phyloP scores from a whole-genome alignment of 176 grass and related monocot genomes.

The Raddia distichophylla region DNA sequence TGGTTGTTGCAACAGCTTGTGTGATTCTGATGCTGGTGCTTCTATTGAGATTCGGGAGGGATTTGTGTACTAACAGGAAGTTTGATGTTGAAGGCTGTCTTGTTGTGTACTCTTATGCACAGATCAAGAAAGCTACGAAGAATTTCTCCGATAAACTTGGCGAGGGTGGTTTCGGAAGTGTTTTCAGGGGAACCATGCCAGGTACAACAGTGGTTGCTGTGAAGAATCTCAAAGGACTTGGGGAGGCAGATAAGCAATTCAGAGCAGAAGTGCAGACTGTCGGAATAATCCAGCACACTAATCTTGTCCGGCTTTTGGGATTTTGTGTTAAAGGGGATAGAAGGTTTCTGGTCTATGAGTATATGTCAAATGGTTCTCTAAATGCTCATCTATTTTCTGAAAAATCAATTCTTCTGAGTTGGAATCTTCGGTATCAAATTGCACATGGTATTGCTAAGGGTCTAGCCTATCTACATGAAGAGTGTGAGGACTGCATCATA shows the following conservation, averaged over 20 bases:
- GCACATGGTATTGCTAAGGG: constrained; percentile 50
- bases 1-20: constrained; percentile 2
- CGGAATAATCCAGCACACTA: constrained; percentile 55
- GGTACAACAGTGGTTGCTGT: constrained; percentile 44
- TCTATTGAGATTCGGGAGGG: constrained; percentile 38
- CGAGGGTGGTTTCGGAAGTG: constrained; percentile 50
- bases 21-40: constrained; percentile 13
- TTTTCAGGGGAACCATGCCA: constrained; percentile 51
- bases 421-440: constrained; percentile 39
- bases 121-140: constrained; percentile 34
- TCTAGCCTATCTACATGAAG: constrained; percentile 57
- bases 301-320: constrained; percentile 55
- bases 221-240: constrained; percentile 47
- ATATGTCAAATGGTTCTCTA: constrained; percentile 57
- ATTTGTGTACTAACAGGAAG: not conserved
- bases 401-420: constrained; percentile 27
- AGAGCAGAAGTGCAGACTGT: constrained; percentile 60
- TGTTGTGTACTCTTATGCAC: constrained; percentile 39
- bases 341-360: constrained; percentile 59
- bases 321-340: constrained; percentile 48
- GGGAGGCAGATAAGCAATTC: constrained; percentile 59
- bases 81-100: constrained; percentile 37
- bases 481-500: constrained; percentile 65
- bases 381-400: constrained; percentile 38
- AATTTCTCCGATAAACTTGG: constrained; percentile 61